Conservation (phyloP, 768 basidiomycete species). For the Hypholoma fasciculare region DNA sequence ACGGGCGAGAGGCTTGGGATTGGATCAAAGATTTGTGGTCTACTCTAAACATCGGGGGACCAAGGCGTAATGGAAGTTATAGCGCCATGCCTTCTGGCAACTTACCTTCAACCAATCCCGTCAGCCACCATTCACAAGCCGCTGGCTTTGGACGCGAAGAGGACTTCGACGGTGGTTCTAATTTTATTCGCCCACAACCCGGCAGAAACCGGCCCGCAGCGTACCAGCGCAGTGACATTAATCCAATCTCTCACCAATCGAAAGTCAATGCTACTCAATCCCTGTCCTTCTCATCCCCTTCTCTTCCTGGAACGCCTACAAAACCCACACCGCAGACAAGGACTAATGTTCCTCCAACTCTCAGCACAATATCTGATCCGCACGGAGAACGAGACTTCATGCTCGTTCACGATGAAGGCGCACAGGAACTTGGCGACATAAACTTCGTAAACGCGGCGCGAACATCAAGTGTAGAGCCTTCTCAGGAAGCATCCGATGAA, state of each 20-base stretch:
- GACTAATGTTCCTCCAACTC: conserved; percentile 11
- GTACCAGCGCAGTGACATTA: conserved; percentile 29
- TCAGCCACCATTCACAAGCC: conserved; percentile 39
- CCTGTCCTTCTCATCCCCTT: conserved; percentile 18
- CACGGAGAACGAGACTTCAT: conserved; percentile 33
- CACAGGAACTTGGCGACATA: conserved; percentile 19
- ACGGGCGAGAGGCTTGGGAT: conserved; percentile 40
- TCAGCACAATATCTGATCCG: conserved; percentile 4
- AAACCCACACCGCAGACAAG: conserved; percentile 8
- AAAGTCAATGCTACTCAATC: conserved; percentile 30
- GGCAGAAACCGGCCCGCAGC: conserved; percentile 14
- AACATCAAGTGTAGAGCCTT: not conserved
- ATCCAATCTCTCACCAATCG: conserved; percentile 44
- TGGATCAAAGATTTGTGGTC: conserved; percentile 40
- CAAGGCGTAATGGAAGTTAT: conserved; percentile 10
- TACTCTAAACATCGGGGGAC: conserved; percentile 22
- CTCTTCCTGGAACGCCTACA: conserved; percentile 15
- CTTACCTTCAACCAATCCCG: conserved; percentile 31
- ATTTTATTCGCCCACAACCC: conserved; percentile 31
- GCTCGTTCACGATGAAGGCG: conserved; percentile 26
- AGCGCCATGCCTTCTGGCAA: conserved; percentile 18
- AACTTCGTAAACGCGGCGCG: conserved; percentile 2
- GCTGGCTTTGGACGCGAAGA: conserved; percentile 18
- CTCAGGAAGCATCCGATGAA: conserved; percentile 1
- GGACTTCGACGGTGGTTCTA: conserved; percentile 18